phyloP scores from a whole-genome alignment of 2,329 filamentous ascomycete species.

The Chaetomium globosum region DNA sequence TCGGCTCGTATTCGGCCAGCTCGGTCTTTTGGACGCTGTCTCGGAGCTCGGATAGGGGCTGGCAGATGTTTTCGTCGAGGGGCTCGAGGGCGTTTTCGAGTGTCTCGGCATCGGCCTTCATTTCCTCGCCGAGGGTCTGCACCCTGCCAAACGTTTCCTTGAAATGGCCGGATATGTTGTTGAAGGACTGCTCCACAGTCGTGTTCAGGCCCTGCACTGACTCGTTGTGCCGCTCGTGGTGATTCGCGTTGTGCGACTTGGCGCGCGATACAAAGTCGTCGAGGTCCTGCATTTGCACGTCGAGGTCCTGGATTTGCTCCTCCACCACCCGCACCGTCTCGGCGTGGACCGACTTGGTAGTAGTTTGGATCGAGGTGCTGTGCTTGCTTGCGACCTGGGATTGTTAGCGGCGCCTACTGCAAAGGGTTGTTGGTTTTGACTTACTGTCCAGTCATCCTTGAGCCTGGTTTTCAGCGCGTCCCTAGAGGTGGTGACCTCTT shows the following conservation, averaged over 20 bases:
- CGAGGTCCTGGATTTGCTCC: slow-evolving; percentile 83
- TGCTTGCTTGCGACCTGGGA: slow-evolving; percentile 71
- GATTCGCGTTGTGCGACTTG: slow-evolving; percentile 74
- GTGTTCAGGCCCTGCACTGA: slow-evolving; percentile 67
- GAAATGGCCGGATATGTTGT: slow-evolving; percentile 70
- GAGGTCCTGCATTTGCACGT: slow-evolving; percentile 83
- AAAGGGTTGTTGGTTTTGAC: slow-evolving; percentile 55
- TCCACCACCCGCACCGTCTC: slow-evolving; percentile 89
- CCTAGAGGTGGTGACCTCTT: slow-evolving; percentile 71
- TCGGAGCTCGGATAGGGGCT: slow-evolving; percentile 72
- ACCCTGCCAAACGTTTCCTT: slow-evolving; percentile 69
- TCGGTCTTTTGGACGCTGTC: slow-evolving; percentile 64
- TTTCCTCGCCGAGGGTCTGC: slow-evolving; percentile 67
- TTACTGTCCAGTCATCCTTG: slow-evolving; percentile 81
- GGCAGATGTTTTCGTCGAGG: slow-evolving; percentile 62
- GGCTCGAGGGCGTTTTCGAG: slow-evolving; percentile 64
- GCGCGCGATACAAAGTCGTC: slow-evolving; percentile 89
- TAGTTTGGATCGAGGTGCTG: slow-evolving; percentile 79
- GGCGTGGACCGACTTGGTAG: slow-evolving; percentile 83
- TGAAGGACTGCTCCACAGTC: slow-evolving; percentile 73
- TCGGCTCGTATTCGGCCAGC: slow-evolving; percentile 79
- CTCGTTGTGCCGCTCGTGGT: slow-evolving; percentile 70
- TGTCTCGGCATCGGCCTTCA: slow-evolving; percentile 61
- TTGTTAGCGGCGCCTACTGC: slow-evolving; percentile 15
- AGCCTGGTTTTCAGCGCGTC: slow-evolving; percentile 80